phyloP scores from a whole-genome alignment of 1,139 yeast species.

The Ogataea hybrid region DNA sequence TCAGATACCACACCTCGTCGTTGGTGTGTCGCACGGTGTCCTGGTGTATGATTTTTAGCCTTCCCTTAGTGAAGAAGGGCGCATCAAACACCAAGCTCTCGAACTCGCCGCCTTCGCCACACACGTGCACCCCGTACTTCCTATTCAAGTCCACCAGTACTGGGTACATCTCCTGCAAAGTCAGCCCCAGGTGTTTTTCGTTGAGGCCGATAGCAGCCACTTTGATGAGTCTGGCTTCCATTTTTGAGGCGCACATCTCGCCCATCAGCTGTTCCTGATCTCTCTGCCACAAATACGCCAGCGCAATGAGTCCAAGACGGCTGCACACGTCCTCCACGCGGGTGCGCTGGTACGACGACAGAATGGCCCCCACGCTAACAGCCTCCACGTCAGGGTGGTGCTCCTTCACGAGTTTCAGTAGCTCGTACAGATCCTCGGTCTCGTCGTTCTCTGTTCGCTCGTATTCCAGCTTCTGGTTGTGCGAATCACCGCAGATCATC shows the following conservation, averaged over 20 bases:
- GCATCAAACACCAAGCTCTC: constrained; percentile 91
- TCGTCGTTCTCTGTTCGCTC: constrained; percentile 67
- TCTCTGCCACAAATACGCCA: constrained; percentile 89
- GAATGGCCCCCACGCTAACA: constrained; percentile 93
- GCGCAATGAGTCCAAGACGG: constrained; percentile 61
- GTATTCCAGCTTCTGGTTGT: constrained; percentile 70
- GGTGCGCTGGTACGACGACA: constrained; percentile 89
- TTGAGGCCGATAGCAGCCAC: constrained; percentile 90
- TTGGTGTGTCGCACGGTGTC: constrained; percentile 46
- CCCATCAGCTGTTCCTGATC: constrained; percentile 74
- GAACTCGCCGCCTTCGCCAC: constrained; percentile 99
- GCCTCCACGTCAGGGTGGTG: constrained; percentile 75
- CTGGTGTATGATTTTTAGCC: constrained; percentile 45
- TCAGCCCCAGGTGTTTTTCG: constrained; percentile 62
- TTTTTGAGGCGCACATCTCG: constrained; percentile 70
- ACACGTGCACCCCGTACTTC: constrained; percentile 80
- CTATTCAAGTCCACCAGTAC: constrained; percentile 55
- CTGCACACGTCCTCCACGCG: constrained; percentile 89
- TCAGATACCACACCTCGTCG: constrained; percentile 68
- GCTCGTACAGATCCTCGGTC: constrained; percentile 69
- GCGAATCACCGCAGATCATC: constrained; percentile 61
- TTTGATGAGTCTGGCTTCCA: constrained; percentile 86
- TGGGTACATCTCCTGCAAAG: constrained; percentile 61
- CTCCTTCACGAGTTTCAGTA: constrained; percentile 46
- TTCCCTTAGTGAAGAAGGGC: constrained; percentile 64